Evolutionary conservation across 2,329 filamentous ascomycete genomes (phyloP).

Genomic region (Colletotrichum tabaci): DNA sequence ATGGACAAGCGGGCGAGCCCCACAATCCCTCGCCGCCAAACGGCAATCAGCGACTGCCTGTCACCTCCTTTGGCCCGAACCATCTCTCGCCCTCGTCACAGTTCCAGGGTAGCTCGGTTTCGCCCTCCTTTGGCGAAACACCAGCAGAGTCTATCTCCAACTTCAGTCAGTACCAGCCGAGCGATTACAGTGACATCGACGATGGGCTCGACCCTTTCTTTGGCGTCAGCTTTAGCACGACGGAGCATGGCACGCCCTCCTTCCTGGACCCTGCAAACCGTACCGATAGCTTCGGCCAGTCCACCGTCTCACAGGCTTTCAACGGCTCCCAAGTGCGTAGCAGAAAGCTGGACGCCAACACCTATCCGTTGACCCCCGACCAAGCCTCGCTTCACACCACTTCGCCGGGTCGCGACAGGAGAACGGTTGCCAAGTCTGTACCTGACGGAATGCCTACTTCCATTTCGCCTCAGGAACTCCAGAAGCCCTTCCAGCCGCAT

Average conservation of each 20-base stretch:
- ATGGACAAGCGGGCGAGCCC: constrained; percentile 53
- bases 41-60: constrained; percentile 46
- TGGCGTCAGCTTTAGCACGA: constrained; percentile 62
- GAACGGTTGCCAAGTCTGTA: constrained; percentile 46
- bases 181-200: constrained; percentile 62
- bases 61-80: constrained; percentile 54
- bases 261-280: constrained; percentile 56
- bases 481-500: constrained; percentile 55
- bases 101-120: constrained; percentile 56
- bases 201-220: constrained; percentile 66
- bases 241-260: constrained; percentile 58
- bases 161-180: constrained; percentile 64
- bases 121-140: constrained; percentile 55
- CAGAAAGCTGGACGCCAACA: constrained; percentile 45
- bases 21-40: constrained; percentile 49
- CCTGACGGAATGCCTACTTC: constrained; percentile 51
- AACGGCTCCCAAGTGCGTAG: constrained; percentile 29
- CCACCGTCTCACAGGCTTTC: constrained; percentile 15
- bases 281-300: constrained; percentile 42
- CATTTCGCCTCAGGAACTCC: constrained; percentile 59
- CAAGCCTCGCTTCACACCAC: constrained; percentile 63
- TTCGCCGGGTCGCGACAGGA: constrained; percentile 57
- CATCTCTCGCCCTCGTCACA: constrained; percentile 62
- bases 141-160: constrained; percentile 66
- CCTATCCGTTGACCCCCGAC: constrained; percentile 66